phyloP scores from a whole-genome alignment of 2,329 filamentous ascomycete species.

The Pleoardoris graminearum region DNA sequence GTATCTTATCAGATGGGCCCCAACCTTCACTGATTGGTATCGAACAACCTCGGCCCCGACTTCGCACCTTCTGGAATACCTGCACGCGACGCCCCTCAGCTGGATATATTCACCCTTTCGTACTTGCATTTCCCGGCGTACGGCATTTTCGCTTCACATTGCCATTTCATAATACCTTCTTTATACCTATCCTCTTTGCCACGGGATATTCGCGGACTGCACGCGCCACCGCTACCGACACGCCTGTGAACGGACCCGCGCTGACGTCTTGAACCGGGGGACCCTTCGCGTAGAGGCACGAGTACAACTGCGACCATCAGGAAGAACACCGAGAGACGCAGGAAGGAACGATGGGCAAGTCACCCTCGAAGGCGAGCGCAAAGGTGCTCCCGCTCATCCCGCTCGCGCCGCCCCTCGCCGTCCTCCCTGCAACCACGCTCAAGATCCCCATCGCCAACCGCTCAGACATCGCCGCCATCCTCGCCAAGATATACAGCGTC shows the following conservation, averaged over 20 bases:
- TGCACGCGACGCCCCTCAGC: slow-evolving; percentile 6
- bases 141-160: neutral
- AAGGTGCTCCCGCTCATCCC: slow-evolving; percentile 74
- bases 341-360: slow-evolving; percentile 39
- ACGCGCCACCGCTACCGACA: neutral
- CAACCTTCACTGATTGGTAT: neutral
- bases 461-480: slow-evolving; percentile 83
- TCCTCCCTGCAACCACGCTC: slow-evolving; percentile 83
- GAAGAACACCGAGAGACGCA: neutral
- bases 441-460: slow-evolving; percentile 83
- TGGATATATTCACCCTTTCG: slow-evolving; percentile 16
- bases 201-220: neutral
- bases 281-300: neutral
- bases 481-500: slow-evolving; percentile 81
- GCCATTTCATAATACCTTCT: neutral
- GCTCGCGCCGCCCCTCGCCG: slow-evolving; percentile 75
- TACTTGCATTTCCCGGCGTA: slow-evolving; percentile 3
- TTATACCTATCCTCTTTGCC: neutral
- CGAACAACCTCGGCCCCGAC: slow-evolving; percentile 20
- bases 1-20: slow-evolving; percentile 22
- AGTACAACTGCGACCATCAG: neutral
- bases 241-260: slow-evolving; percentile 8
- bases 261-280: slow-evolving; percentile 6
- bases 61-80: slow-evolving; percentile 24
- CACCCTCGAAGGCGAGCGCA: slow-evolving; percentile 38